Conservation (phyloP, 306 rosid species). For the Alnus rubra region DNA sequence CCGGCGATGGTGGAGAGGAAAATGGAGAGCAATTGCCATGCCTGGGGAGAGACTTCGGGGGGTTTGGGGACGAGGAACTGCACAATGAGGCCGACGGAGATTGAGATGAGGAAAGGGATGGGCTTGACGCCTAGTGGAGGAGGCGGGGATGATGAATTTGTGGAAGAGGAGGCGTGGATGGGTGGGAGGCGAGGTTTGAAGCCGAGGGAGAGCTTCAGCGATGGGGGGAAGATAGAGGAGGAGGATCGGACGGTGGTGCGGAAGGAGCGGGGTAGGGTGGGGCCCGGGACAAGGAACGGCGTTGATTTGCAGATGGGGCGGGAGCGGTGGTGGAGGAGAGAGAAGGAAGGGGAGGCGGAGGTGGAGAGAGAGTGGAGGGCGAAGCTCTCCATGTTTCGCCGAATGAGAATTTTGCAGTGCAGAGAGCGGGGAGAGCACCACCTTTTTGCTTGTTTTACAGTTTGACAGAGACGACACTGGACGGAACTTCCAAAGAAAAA, state of each 20-base stretch:
- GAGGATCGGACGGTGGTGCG: constrained; percentile 41
- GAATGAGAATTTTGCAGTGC: not conserved
- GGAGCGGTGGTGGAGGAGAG: constrained; percentile 27
- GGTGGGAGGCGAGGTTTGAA: constrained; percentile 29
- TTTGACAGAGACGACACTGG: not conserved
- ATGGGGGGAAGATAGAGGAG: constrained; percentile 17
- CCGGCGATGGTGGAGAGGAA: constrained; percentile 89
- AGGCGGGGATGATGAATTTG: constrained; percentile 1
- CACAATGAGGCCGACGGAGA: constrained; percentile 60
- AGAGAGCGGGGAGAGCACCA: constrained; percentile 11
- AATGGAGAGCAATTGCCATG: constrained; percentile 90
- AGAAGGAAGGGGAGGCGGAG: constrained; percentile 30
- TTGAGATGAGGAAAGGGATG: constrained; percentile 57
- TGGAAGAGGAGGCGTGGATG: constrained; percentile 11
- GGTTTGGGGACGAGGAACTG: constrained; percentile 77
- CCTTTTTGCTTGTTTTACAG: not conserved
- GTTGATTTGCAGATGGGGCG: constrained; percentile 38
- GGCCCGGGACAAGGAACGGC: constrained; percentile 23
- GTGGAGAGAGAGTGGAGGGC: constrained; percentile 48
- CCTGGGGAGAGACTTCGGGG: constrained; percentile 62
- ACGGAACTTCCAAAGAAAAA: not conserved
- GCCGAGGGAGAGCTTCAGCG: constrained; percentile 31
- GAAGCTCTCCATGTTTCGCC: constrained; percentile 45
- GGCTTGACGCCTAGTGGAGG: constrained; percentile 60
- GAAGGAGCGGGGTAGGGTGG: constrained; percentile 13